Evolutionary conservation across 2,329 filamentous ascomycete genomes (phyloP).

Genomic region (Penicillium paneum): DNA sequence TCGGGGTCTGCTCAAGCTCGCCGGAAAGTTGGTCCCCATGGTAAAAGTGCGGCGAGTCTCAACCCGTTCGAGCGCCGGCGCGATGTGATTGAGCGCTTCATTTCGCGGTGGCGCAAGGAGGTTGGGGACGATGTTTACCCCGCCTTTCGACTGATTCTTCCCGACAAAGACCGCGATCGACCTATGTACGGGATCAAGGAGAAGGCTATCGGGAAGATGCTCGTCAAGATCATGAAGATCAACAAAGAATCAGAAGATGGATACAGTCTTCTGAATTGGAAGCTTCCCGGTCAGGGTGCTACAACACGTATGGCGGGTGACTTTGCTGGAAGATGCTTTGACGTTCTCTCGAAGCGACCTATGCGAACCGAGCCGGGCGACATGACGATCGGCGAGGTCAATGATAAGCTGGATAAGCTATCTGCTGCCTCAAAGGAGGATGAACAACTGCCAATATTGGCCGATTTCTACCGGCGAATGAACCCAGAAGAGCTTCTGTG

Average conservation of each 20-base stretch:
- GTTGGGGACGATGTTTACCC: constrained; percentile 93
- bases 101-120: constrained; percentile 78
- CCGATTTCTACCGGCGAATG: constrained; percentile 84
- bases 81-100: constrained; percentile 80
- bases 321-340: constrained; percentile 84
- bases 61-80: constrained; percentile 75
- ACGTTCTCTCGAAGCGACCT: constrained; percentile 79
- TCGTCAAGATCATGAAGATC: constrained; percentile 92
- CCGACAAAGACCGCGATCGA: constrained; percentile 87
- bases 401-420: constrained; percentile 75
- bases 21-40: constrained; percentile 59
- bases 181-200: constrained; percentile 95
- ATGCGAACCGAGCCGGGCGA: constrained; percentile 70
- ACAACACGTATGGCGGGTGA: constrained; percentile 73
- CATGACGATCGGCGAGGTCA: constrained; percentile 87
- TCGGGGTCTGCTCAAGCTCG: constrained; percentile 54
- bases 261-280: constrained; percentile 84
- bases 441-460: constrained; percentile 77
- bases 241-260: constrained; percentile 87
- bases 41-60: constrained; percentile 47
- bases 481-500: constrained; percentile 90
- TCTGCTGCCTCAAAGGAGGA: constrained; percentile 73
- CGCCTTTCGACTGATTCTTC: constrained; percentile 83
- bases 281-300: constrained; percentile 69
- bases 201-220: constrained; percentile 78